Conservation (phyloP, 257 asterid species). For the Ocimum tenuiflorum region DNA sequence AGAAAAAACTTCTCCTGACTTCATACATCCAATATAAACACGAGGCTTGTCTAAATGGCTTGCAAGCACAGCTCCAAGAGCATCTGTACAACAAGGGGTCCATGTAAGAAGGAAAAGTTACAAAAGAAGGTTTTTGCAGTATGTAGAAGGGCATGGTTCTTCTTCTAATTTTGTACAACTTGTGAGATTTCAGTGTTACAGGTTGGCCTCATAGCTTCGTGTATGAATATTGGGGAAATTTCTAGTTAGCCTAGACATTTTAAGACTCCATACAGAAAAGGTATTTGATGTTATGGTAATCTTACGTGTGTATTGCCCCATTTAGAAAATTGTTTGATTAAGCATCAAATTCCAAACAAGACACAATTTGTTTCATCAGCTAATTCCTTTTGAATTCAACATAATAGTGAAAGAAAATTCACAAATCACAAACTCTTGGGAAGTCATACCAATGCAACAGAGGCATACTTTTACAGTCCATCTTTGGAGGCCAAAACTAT, state of each 20-base stretch:
- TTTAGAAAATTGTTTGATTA: background rate
- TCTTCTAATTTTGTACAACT: background rate
- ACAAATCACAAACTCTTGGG: background rate
- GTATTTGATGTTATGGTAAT: background rate
- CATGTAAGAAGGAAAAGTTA: slow-evolving; percentile 9
- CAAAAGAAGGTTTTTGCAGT: background rate
- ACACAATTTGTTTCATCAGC: background rate
- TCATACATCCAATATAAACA: slow-evolving; percentile 87
- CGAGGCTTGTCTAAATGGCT: slow-evolving; percentile 70
- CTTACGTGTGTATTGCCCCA: background rate
- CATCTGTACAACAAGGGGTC: slow-evolving; percentile 40
- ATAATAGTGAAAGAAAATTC: background rate
- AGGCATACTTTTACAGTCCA: background rate
- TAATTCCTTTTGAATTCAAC: background rate
- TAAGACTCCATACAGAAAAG: background rate
- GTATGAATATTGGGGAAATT: background rate
- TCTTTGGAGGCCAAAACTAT: background rate
- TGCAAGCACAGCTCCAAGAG: slow-evolving; percentile 66
- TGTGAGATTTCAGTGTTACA: background rate
- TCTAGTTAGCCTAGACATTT: background rate
- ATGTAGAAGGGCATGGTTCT: slow-evolving; percentile 4
- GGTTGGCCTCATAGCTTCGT: background rate
- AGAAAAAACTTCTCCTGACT: slow-evolving; percentile 86
- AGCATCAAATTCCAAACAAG: background rate
- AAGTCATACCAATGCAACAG: background rate